A percentile compares a stretch with the other conserved stretches of the same genome.
phyloP scores from a whole-genome alignment of 1,284 basidiomycete species.

The Apiotrichum laibachii region DNA sequence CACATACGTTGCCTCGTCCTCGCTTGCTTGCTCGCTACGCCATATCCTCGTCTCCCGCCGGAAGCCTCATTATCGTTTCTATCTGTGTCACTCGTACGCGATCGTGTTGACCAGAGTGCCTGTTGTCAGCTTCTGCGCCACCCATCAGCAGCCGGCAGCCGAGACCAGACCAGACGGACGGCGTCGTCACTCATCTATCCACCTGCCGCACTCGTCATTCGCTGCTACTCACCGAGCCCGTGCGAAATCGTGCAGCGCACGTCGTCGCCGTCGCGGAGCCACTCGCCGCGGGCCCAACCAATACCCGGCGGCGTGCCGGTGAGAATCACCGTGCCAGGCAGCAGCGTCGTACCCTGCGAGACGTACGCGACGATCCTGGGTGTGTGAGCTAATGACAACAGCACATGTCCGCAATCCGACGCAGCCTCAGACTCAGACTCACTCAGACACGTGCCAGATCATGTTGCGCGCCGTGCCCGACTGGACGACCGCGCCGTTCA shows the following conservation, averaged over 20 bases:
- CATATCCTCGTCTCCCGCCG: not conserved
- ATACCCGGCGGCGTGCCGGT: slow-evolving; percentile 72
- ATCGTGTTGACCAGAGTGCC: slow-evolving; percentile 73
- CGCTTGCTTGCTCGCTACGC: no score
- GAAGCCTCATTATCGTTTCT: not conserved
- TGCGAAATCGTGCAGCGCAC: slow-evolving; percentile 58
- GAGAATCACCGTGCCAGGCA: slow-evolving; percentile 73
- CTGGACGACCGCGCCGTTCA: slow-evolving; percentile 70
- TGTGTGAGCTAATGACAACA: not conserved
- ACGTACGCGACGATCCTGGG: slow-evolving; percentile 61
- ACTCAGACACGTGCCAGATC: slow-evolving; percentile 35
- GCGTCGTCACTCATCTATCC: slow-evolving; percentile 22
- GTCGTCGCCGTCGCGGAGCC: slow-evolving; percentile 71
- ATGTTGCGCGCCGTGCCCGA: slow-evolving; percentile 62
- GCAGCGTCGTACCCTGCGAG: slow-evolving; percentile 78
- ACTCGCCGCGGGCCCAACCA: slow-evolving; percentile 68
- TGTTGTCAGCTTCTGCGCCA: slow-evolving; percentile 33
- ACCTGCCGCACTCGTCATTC: slow-evolving; percentile 44
- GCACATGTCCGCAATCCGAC: not conserved
- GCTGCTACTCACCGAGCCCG: slow-evolving; percentile 44
- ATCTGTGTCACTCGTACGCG: slow-evolving; percentile 58
- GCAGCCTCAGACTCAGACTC: not conserved
- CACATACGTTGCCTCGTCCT: no score
- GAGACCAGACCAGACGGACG: not conserved
- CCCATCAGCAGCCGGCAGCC: not conserved